Base-by-base conservation (phyloP, 2,329 filamentous ascomycete genomes). In the Cordyceps javanica region DNA sequence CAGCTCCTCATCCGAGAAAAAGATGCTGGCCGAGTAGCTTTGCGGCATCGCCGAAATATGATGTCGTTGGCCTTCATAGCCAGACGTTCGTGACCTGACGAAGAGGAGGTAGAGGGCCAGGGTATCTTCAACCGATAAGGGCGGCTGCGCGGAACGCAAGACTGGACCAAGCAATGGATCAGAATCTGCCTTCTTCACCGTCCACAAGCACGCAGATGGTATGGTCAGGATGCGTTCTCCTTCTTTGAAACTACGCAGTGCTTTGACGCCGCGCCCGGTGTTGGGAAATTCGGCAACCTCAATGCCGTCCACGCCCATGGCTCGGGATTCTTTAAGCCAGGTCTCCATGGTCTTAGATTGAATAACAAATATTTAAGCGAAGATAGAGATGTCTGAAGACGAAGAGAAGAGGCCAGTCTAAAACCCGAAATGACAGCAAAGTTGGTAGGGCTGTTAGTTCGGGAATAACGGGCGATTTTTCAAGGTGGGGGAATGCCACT, bases 21-120 rank as follows among this genome's bases (percentile, higher is more conserved):
- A 70, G 59, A 72, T 69, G 61, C 68, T 71, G 59, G 66, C 65
- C 56, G 66, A 67, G 65, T 72, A 71, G 58, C 61, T 68, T 46
- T 60, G 57, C 59, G 69, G 68, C 45, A 72, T 58, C 58, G 61
- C 65, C 34, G 64, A 65, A 45, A 71, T 59, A 64, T 72, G 69
- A 25, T 5, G 30, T 4, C 19, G 44, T 2, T 3, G 26, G 6
- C 65, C 67, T 62, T 69, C 63, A 59, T 70, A 71, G 60, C 66
- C 66, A 51, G 64, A 66, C n/a, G 25, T 3, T 49, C 68, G 67
- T 61, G 68, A 70, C 60, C 64, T 63, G 57, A 71, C 64, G 61
- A 71, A 68, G 61, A 71, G 68, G 60, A 71, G 55, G 62, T 71
- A 66, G 25, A 65, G 61, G 50, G 68, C 69, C 52, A 71, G 64